Evolutionary conservation across 768 basidiomycete species (phyloP).

Genomic region (Termitomyces sp.): DNA sequence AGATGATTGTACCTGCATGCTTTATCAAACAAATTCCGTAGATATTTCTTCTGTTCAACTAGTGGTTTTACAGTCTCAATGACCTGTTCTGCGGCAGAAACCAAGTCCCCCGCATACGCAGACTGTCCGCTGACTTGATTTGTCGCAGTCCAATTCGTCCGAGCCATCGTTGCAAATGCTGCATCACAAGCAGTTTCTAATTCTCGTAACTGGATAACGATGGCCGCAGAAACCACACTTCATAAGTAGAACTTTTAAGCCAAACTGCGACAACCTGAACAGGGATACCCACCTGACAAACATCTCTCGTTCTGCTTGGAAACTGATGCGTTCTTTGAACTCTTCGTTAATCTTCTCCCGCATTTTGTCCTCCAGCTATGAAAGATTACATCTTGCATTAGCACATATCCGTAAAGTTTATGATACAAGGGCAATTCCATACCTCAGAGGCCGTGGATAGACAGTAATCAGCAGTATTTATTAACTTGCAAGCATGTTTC

Average conservation of each 20-base stretch:
- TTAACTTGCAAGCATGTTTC: conserved; percentile 78
- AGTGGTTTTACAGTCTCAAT: conserved; percentile 72
- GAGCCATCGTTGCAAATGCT: conserved; percentile 68
- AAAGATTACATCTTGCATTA: background rate
- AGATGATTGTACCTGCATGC: conserved; percentile 65
- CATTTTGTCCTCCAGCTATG: conserved; percentile 88
- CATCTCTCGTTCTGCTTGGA: conserved; percentile 82
- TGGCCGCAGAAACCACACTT: conserved; percentile 82
- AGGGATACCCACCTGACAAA: conserved; percentile 68
- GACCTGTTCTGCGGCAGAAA: conserved; percentile 68
- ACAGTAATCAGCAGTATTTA: conserved; percentile 98
- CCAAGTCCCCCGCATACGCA: conserved; percentile 71
- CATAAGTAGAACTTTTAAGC: background rate
- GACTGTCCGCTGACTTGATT: conserved; percentile 88
- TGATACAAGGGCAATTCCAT: conserved; percentile 4
- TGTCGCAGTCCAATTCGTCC: conserved; percentile 71
- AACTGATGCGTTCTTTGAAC: conserved; percentile 71
- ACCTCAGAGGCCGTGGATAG: conserved; percentile 88
- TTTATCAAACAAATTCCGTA: conserved; percentile 91
- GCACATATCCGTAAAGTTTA: background rate
- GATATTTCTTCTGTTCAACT: conserved; percentile 92
- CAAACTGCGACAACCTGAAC: background rate
- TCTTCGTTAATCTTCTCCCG: conserved; percentile 73
- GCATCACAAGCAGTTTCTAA: conserved; percentile 82
- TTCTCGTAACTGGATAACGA: conserved; percentile 75